Conservation (phyloP, 140 eudicot species). For the Cichorium intybus region DNA sequence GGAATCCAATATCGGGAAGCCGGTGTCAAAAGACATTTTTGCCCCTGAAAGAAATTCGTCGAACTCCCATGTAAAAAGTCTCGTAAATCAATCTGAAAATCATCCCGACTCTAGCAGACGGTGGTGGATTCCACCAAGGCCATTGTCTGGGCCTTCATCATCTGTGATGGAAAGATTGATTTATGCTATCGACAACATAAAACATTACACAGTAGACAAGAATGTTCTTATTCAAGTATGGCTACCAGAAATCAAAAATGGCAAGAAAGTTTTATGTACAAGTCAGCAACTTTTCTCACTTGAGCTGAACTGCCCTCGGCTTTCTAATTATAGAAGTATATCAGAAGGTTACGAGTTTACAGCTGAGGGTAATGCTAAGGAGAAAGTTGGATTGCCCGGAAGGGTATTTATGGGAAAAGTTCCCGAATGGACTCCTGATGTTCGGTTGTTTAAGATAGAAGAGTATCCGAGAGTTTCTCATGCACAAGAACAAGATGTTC, state of each 20-base stretch:
- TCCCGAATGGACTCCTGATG: slow-evolving; percentile 98
- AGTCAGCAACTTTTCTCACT: slow-evolving; percentile 67
- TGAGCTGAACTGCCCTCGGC: slow-evolving; percentile 62
- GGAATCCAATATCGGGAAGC: slow-evolving; percentile 36
- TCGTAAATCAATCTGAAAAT: slow-evolving; percentile 38
- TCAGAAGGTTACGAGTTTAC: slow-evolving; percentile 60
- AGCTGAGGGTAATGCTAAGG: slow-evolving; percentile 56
- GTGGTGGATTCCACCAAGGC: slow-evolving; percentile 77
- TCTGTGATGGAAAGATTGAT: slow-evolving; percentile 72
- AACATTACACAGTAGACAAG: slow-evolving; percentile 45
- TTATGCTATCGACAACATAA: slow-evolving; percentile 58
- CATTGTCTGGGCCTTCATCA: slow-evolving; percentile 37
- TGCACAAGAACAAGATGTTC: slow-evolving; percentile 72
- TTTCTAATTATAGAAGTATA: slow-evolving; percentile 64
- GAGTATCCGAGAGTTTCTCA: slow-evolving; percentile 84
- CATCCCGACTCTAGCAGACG: slow-evolving; percentile 42
- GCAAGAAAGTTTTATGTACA: slow-evolving; percentile 54
- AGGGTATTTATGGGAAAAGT: slow-evolving; percentile 78
- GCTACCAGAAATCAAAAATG: slow-evolving; percentile 65
- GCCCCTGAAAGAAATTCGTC: slow-evolving; percentile 44
- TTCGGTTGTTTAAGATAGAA: slow-evolving; percentile 66
- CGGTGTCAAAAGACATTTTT: slow-evolving; percentile 22
- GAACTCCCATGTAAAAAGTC: slow-evolving; percentile 37
- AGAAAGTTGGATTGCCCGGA: slow-evolving; percentile 72
- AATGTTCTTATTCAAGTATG: slow-evolving; percentile 78